Evolutionary conservation across 1,284 basidiomycete genomes (phyloP).

Genomic region (Leccinum solheimii): DNA sequence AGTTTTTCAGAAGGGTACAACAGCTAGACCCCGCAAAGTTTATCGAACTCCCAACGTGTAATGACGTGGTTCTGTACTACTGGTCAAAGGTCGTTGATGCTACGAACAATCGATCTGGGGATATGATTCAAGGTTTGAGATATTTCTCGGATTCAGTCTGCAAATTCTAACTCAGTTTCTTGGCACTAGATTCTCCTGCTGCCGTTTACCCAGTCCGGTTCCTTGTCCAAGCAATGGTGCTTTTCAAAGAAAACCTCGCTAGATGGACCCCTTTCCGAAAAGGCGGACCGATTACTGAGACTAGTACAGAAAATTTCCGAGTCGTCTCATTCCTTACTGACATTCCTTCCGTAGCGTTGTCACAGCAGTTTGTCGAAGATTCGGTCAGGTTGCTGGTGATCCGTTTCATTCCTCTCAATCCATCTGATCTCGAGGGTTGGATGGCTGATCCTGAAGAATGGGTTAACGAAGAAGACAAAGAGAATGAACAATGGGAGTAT

Average conservation of each 20-base stretch:
- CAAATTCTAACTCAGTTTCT: neutral
- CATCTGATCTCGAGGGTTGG: constrained; percentile 77
- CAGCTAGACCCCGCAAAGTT: constrained; percentile 61
- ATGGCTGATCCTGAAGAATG: constrained; percentile 87
- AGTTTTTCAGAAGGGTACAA: constrained; percentile 74
- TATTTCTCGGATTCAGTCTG: neutral
- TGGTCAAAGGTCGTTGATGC: constrained; percentile 77
- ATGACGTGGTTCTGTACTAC: constrained; percentile 70
- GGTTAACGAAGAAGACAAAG: constrained; percentile 82
- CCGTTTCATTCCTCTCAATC: constrained; percentile 79
- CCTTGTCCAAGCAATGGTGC: constrained; percentile 81
- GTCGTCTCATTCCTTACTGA: constrained; percentile 18
- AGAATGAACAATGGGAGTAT: constrained; percentile 86
- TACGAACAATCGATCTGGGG: constrained; percentile 47
- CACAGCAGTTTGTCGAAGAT: constrained; percentile 72
- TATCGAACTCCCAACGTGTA: constrained; percentile 60
- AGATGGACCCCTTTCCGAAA: constrained; percentile 69
- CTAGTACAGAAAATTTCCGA: constrained; percentile 43
- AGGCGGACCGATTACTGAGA: constrained; percentile 57
- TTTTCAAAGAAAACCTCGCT: constrained; percentile 82
- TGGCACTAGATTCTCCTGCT: constrained; percentile 43
- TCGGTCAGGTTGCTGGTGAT: constrained; percentile 79
- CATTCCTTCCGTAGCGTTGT: constrained; percentile 53
- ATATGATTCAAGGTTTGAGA: constrained; percentile 55
- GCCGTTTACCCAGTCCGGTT: constrained; percentile 76